Evolutionary conservation across 495 filamentous ascomycete species (phyloP), one percentile per base, ranked within the genome.

Genomic region (Neurospora sp.): DNA sequence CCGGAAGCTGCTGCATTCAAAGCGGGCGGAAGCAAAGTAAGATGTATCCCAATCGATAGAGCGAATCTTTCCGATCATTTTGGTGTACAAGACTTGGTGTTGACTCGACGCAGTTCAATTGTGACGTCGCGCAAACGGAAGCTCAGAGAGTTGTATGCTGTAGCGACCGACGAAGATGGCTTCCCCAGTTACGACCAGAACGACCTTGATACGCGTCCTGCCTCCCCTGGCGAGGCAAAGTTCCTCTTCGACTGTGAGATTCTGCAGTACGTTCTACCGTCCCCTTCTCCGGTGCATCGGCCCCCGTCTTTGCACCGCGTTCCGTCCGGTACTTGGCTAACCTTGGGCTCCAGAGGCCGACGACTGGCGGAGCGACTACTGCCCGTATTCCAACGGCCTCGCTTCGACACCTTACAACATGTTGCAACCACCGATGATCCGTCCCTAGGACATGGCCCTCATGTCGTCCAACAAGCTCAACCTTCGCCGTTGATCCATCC

Each of bases 61-160:
- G 81, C 82, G 75, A 74, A 78, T 66, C 81, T 80, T 77, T 80
- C 82, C 82, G 82, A 82, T 83, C 81, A 79, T 81, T 82, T 86
- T 77, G 77, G 82, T 85, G 75, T 79, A 69, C 74, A 73, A 75
- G 79, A 77, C 14, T 69, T 23, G 37, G 69, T 82, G 73, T 79
- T 87, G 73, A 85, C 78, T 62, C 27, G 73, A 83, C 80, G 72
- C 80, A 94, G 92, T 86, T 88, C 86, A 86, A 91, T 90, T 87
- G 86, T 89, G 85, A 83, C 82, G 83, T 91, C 91, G 84, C 91
- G 92, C 79, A 93, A 94, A 87, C 90, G 91, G 81, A 94, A 94
- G 83, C 85, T 97, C 79, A 90, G 89, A 77, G 91, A 93, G 84
- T 88, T 97, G 77, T 94, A 90, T 84, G 83, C 86, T 73, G 85